phyloP scores from a whole-genome alignment of 805 yeast genomes.

The Candida schatavii region DNA sequence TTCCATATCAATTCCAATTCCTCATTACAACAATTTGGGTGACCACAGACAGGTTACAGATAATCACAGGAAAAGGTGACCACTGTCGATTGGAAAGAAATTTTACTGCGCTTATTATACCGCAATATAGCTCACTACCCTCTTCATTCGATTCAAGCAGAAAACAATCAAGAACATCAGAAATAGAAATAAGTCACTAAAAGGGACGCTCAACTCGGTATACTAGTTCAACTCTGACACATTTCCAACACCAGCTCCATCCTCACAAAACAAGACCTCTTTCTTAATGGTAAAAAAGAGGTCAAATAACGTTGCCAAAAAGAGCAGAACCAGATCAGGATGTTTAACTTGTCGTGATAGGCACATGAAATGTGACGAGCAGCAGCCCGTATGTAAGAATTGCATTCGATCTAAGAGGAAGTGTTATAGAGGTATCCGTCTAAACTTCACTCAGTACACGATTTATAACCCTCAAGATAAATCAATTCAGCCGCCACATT shows the following conservation, averaged over 20 bases:
- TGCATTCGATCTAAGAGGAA: conserved; percentile 48
- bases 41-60: too few relatives aligned
- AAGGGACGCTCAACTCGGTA: too few relatives aligned
- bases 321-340: conserved; percentile 46
- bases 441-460: conserved; percentile 44
- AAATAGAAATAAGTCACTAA: too few relatives aligned
- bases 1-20: not conserved
- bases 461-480: conserved; percentile 30
- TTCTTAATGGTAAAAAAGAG: not conserved
- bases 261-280: too few relatives aligned
- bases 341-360: conserved; percentile 63
- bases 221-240: too few relatives aligned
- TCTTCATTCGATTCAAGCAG: too few relatives aligned
- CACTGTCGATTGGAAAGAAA: too few relatives aligned
- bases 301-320: conserved; percentile 13
- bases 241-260: too few relatives aligned
- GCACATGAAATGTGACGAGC: conserved; percentile 67
- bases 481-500: not conserved
- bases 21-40: not conserved
- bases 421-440: conserved; percentile 46
- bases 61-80: too few relatives aligned
- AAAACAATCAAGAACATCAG: too few relatives aligned
- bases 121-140: too few relatives aligned
- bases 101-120: too few relatives aligned
- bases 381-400: conserved; percentile 57